Evolutionary conservation across 768 basidiomycete species (phyloP), one percentile per base, ranked within the genome.

Genomic region (Gloeopeniophorella convolvens): DNA sequence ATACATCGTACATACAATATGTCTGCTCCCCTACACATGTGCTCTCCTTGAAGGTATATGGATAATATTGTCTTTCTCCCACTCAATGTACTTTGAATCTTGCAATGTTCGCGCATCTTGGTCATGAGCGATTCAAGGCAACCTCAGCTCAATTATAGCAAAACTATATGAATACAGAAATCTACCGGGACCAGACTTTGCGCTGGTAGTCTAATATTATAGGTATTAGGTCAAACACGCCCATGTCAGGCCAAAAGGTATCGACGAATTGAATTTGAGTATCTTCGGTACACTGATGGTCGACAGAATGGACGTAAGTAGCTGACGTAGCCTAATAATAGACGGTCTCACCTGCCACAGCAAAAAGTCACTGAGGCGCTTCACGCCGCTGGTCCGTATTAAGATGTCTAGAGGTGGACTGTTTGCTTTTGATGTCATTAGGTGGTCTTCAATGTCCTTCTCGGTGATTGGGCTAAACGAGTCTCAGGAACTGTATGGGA

Each of bases 161-260:
- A 40, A 12, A 31, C 30, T 16, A 31, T 20, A 46, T 9, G 11
- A 16, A 46, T n/a, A n/a, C n/a, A n/a, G n/a, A 31, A 35, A 23
- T 34, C 42, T 51, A 56, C 18, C 18, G 31, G 13, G 55, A 42
- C 84, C 85, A 89, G 5, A 75, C 65, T 63, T 85, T 87, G 39
- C 80, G 78, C 65, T 99, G 95, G 67, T 84, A 98, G 45, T 88
- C 83, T 35, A 98, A 71, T 16, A 99, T 67, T 44, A 98, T 82
- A 1, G 92, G 90, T 20, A 96, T 65, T 59, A 99, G 80, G 57
- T 98, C 89, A 48, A 78, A 72, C 2, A 97, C 63, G 4, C 92
- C 88, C 61, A 96, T 95, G 47, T 93, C 85, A 0, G 96, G 96
- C 96, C 96, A 99, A 61, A 85, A 92, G 0, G 80, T 78, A 12